Evolutionary conservation across 768 basidiomycete species (phyloP).

Genomic region (Suillus subaureus): DNA sequence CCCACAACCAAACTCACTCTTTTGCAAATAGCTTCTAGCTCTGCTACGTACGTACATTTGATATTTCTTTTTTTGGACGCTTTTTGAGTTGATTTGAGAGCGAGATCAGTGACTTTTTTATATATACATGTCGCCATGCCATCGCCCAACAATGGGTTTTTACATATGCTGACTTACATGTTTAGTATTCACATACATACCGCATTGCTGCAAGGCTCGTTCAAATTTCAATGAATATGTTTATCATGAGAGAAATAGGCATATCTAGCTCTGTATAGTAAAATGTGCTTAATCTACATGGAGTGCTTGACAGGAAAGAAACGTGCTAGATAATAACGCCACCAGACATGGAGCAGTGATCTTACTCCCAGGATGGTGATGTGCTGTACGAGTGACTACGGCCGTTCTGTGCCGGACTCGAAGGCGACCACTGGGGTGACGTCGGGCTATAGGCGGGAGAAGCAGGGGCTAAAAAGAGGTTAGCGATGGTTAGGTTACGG

Average conservation of each 20-base stretch:
- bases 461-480: conserved; percentile 59
- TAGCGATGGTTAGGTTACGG: conserved; percentile 13
- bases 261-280: conserved; percentile 26
- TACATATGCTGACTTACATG: conserved; percentile 12
- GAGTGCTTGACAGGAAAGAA: conserved; percentile 29
- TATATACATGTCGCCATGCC: neutral
- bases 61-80: conserved; percentile 16
- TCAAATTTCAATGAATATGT: conserved; percentile 2
- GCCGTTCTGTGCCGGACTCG: conserved; percentile 68
- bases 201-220: neutral
- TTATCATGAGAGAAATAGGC: conserved; percentile 6
- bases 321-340: conserved; percentile 23
- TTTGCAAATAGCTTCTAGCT: conserved; percentile 12
- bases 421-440: conserved; percentile 82
- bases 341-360: conserved; percentile 9
- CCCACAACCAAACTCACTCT: conserved; percentile 6
- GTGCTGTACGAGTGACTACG: conserved; percentile 48
- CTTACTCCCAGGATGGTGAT: conserved; percentile 56
- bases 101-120: neutral
- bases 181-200: conserved; percentile 8
- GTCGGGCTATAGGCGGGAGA: conserved; percentile 88
- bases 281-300: conserved; percentile 39
- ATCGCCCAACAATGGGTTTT: neutral
- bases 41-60: conserved; percentile 14
- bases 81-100: neutral